Base-by-base conservation (phyloP, 495 filamentous ascomycete species). In the Hypoxylon perforatum region DNA sequence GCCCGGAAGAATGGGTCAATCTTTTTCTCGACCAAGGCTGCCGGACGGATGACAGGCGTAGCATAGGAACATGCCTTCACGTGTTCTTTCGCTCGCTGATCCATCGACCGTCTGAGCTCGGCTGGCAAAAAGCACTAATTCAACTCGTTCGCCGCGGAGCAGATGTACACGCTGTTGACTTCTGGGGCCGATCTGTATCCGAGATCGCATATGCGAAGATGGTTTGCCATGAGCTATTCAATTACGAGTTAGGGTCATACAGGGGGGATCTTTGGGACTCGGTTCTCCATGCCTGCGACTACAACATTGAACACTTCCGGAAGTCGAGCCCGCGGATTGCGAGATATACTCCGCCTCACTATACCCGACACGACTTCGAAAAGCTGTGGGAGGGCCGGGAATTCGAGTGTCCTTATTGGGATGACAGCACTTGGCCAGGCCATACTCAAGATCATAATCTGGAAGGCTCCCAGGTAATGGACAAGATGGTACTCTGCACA, bases 41-140 rank as follows among this genome's bases (percentile, higher is more conserved):
- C 10, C 41, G 41, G 35, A 30, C 48, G 35, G 48, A 51, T 51
- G 23, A 51, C 9, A 51, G 48, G 18, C 35, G 48, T 17, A 38
- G 33, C 50, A 53, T 53, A 17, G 50, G 50, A 38, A 53, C 50
- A 36, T 53, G 30, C 30, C 22, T 53, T 30, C 50, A 53, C 50
- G 39, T 35, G 50, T 53, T 53, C 50, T 53, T 53, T 53, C 50
- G 50, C 50, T 53, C 50, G 50, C 15, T 36, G 50, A 53, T 53
- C 35, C 50, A 53, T 19, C 50, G 50, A 36, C 50, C 50, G 30
- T 53, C 50, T 17, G 50, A 53, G 39, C 50, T 53, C 39, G 30
- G 30, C 39, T 53, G 50, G 50, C 50, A 53, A 53, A 38, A 53
- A 28, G 50, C 50, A 21, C 50, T 53, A 19, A 38, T 53, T 35